These are phyloP conservation scores for Kuraishia borneana DNA, from an alignment of 805 yeast species.

Conservation along the genomic window DNA sequence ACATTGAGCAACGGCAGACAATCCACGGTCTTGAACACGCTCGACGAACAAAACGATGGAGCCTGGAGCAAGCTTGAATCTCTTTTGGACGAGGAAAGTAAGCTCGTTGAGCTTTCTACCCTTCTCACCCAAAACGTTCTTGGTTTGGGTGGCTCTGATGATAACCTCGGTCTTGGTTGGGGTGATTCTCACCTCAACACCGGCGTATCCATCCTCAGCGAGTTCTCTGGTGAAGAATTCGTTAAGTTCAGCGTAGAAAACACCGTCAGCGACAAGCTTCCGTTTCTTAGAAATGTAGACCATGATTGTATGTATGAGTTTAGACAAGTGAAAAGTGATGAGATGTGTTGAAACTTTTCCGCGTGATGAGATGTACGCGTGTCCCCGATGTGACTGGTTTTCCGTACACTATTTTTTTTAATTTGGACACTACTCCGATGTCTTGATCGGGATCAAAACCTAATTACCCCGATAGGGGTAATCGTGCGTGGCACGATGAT, in stretches of 20 bases:
- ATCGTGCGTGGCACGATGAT: too few relatives aligned
- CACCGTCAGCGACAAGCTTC: slow-evolving; percentile 99
- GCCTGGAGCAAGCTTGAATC: slow-evolving; percentile 94
- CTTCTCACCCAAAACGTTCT: slow-evolving; percentile 97
- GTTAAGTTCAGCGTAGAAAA: slow-evolving; percentile 99
- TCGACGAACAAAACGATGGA: slow-evolving; percentile 93
- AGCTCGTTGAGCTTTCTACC: slow-evolving; percentile 99
- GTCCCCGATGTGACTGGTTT: too few relatives aligned
- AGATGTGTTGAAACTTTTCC: neutral
- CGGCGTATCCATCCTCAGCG: slow-evolving; percentile 99
- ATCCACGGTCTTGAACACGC: slow-evolving; percentile 99
- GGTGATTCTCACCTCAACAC: slow-evolving; percentile 98
- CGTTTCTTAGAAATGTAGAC: slow-evolving; percentile 85
- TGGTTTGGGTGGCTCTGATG: slow-evolving; percentile 98
- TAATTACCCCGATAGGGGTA: too few relatives aligned
- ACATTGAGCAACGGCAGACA: slow-evolving; percentile 99
- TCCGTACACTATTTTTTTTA: too few relatives aligned
- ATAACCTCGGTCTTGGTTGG: slow-evolving; percentile 97
- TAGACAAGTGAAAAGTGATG: too few relatives aligned
- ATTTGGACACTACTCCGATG: too few relatives aligned
- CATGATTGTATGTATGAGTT: slow-evolving; percentile 12
- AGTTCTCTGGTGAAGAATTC: slow-evolving; percentile 99
- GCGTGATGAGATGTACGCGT: neutral
- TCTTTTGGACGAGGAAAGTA: slow-evolving; percentile 94
- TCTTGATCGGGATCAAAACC: too few relatives aligned